These are phyloP conservation scores for Myxozyma nipponensis DNA, from an alignment of 805 yeast genomes.

Conservation along the genomic window DNA sequence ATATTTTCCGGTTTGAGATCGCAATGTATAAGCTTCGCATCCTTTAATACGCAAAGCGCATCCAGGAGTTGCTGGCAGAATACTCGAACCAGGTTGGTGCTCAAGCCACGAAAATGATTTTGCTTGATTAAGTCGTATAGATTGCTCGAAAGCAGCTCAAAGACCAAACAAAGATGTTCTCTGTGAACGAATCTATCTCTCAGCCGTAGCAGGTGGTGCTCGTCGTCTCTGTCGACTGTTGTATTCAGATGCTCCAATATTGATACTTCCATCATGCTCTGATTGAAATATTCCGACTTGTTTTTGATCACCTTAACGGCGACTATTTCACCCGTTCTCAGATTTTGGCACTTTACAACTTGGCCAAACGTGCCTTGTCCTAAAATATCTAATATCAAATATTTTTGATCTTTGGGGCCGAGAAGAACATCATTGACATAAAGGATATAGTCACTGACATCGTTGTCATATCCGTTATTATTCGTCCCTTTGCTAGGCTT, in stretches of 20 bases:
- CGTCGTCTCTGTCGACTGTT: slow-evolving; percentile 63
- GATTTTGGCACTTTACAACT: slow-evolving; percentile 87
- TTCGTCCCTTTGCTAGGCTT: slow-evolving; percentile 81
- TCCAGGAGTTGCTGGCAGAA: slow-evolving; percentile 79
- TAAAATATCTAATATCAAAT: slow-evolving; percentile 76
- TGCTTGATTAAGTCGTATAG: slow-evolving; percentile 87
- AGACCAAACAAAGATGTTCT: slow-evolving; percentile 87
- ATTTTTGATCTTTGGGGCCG: slow-evolving; percentile 63
- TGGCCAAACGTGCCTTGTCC: slow-evolving; percentile 99
- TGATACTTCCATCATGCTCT: slow-evolving; percentile 84
- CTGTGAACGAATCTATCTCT: slow-evolving; percentile 88
- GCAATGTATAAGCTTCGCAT: slow-evolving; percentile 84
- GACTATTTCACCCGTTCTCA: slow-evolving; percentile 75
- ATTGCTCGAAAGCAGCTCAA: slow-evolving; percentile 83
- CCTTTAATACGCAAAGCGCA: slow-evolving; percentile 74
- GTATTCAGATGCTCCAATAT: slow-evolving; percentile 75
- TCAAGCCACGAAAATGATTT: slow-evolving; percentile 87
- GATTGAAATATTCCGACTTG: slow-evolving; percentile 85
- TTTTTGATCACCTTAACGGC: slow-evolving; percentile 95
- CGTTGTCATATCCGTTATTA: slow-evolving; percentile 84
- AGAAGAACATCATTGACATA: slow-evolving; percentile 94
- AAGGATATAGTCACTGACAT: slow-evolving; percentile 82
- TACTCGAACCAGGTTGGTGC: slow-evolving; percentile 69
- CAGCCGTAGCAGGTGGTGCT: slow-evolving; percentile 70
- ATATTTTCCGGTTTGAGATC: slow-evolving; percentile 97